Evolutionary conservation across 148 eudicot species (phyloP).

Genomic region (Vaccinium darrowii): DNA sequence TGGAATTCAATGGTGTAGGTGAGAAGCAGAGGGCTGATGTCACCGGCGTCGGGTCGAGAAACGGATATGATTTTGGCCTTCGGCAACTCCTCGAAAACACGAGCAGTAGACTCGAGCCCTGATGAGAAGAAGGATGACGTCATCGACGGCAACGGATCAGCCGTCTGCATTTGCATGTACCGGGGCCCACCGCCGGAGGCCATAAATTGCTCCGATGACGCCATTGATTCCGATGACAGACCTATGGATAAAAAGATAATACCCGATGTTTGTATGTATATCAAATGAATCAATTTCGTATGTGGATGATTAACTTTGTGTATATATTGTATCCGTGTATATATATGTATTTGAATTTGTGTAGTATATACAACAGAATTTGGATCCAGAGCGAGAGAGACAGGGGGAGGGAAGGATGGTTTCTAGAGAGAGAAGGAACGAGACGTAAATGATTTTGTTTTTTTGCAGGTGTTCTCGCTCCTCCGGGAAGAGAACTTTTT

Average conservation of each 20-base stretch:
- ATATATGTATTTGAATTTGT: not conserved
- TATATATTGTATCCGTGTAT: too few relatives aligned
- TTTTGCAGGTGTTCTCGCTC: not conserved
- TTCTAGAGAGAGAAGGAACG: not conserved
- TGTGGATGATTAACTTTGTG: not conserved
- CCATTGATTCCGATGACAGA: conserved; percentile 32
- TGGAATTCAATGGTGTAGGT: conserved; percentile 78
- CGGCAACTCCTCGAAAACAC: conserved; percentile 90
- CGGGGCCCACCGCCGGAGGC: conserved; percentile 45
- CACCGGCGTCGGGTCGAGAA: conserved; percentile 89
- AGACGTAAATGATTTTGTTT: not conserved
- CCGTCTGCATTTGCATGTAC: conserved; percentile 56
- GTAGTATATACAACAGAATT: not conserved
- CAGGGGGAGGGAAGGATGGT: not conserved
- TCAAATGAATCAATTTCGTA: not conserved
- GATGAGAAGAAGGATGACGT: conserved; percentile 47
- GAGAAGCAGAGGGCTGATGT: conserved; percentile 80
- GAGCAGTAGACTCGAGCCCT: conserved; percentile 39
- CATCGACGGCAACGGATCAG: conserved; percentile 38
- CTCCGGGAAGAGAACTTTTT: not conserved
- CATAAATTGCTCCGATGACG: conserved; percentile 65
- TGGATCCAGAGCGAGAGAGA: not conserved
- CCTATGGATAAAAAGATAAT: not conserved
- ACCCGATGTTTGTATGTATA: not conserved
- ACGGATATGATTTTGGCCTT: conserved; percentile 66